Base-by-base conservation (phyloP, 2,329 filamentous ascomycete species). In the Akanthomyces dipterigenus region DNA sequence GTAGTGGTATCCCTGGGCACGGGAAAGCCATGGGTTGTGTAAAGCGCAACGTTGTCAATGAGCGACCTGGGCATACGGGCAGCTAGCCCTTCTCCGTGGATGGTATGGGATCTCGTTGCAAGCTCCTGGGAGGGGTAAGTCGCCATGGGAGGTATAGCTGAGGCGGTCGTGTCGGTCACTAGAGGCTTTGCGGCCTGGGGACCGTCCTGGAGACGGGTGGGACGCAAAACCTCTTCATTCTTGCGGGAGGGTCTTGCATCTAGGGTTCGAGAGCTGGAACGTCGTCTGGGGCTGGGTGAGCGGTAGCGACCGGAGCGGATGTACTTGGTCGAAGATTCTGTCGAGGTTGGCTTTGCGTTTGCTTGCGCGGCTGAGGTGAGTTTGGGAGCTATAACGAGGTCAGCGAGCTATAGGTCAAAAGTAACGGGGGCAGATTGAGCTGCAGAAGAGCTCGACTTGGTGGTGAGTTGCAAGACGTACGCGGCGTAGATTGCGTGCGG, bases 1-100 rank as follows among this genome's bases (percentile, higher is more conserved):
- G 87, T 88, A 50, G 88, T 90, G 62, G 84, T 83, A 50, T 88
- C 84, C 56, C 80, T 80, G 64, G 88, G 84, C 42, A 82, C 80
- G 54, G 82, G 79, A 60, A 88, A 72, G 65, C 82, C 80, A 16
- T 82, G 75, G 70, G 88, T 88, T 50, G 82, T 80, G 72, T 89
- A 90, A 61, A 86, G 78, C 46, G 87, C 88, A 48, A 84, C 76
- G 70, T 90, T 87, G 64, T 84, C 82, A 53, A 89, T 74, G 51
- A 90, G 77, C n/a, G 87, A 78, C 62, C 73, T 75, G 36, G 62
- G 61, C 22, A 34, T 57, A 7, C 60, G 54, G 26, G 54, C 20
- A 9, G 49, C 40, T n/a, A 55, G n/a, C 50, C 43, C 55, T 16
- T 60, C 58, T 26, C 58, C 50, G 20, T 50, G 49, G 20, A 55